Conservation (phyloP, 2,329 filamentous ascomycete genomes). For the Exophiala calicioides region DNA sequence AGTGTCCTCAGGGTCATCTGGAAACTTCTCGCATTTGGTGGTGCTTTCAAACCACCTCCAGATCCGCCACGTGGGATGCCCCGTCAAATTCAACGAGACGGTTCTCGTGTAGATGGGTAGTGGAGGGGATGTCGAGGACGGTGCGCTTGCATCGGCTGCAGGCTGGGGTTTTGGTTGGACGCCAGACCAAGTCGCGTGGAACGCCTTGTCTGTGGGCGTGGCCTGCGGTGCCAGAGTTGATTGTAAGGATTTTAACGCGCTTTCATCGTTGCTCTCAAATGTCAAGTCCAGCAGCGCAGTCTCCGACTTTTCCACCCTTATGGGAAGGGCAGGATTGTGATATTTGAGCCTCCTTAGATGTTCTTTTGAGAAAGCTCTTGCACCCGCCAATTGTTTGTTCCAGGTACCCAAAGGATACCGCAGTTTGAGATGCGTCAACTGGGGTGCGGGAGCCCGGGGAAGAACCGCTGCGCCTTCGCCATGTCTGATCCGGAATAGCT, state of each 20-base stretch:
- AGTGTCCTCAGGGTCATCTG: conserved; percentile 39
- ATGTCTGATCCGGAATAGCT: conserved; percentile 74
- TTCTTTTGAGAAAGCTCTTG: conserved; percentile 84
- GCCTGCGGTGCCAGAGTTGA: conserved; percentile 2
- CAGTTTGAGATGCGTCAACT: conserved; percentile 40
- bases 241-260: conserved; percentile 13
- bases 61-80: conserved; percentile 41
- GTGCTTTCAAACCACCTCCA: conserved; percentile 45
- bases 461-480: conserved; percentile 83
- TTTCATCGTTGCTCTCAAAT: conserved; percentile 35
- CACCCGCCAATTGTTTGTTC: conserved; percentile 42
- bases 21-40: conserved; percentile 43
- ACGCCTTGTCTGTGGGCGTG: conserved; percentile 2
- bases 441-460: conserved; percentile 51
- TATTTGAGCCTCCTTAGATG: conserved; percentile 87
- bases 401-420: conserved; percentile 45
- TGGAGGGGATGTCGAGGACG: conserved; percentile 33
- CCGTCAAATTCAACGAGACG: conserved; percentile 35
- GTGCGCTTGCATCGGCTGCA: conserved; percentile 7
- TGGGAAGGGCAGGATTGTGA: conserved; percentile 83
- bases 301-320: conserved; percentile 70
- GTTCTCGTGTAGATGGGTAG: conserved; percentile 38
- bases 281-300: conserved; percentile 45
- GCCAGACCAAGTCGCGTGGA: conserved; percentile 17
- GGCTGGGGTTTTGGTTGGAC: conserved; percentile 20